These are phyloP conservation scores for Fusarium algeriense DNA, from an alignment of 2,329 filamentous ascomycete species.

Conservation along the genomic window DNA sequence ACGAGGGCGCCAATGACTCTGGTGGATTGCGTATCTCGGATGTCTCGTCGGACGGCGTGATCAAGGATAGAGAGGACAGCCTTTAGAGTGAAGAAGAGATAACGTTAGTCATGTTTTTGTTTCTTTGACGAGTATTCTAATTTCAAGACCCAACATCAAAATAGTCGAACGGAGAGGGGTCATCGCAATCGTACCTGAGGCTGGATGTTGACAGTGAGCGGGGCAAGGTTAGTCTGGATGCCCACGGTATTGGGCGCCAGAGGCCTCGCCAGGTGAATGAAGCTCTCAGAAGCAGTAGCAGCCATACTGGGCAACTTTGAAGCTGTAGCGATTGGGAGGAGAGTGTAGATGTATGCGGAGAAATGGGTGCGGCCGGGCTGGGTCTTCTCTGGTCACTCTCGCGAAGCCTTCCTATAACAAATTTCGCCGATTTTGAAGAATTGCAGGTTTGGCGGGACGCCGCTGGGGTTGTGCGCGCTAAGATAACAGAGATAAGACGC, in stretches of 20 bases:
- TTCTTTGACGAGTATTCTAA: neutral
- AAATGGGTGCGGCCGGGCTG: conserved; percentile 38
- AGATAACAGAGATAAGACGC: conserved; percentile 56
- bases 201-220: conserved; percentile 93
- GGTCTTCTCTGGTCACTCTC: conserved; percentile 40
- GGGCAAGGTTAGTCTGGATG: conserved; percentile 86
- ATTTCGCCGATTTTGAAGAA: conserved; percentile 59
- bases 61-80: conserved; percentile 85
- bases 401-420: conserved; percentile 51
- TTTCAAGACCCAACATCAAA: conserved; percentile 12
- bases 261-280: conserved; percentile 94
- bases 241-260: conserved; percentile 84
- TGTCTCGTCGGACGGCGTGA: conserved; percentile 90
- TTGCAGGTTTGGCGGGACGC: conserved; percentile 56
- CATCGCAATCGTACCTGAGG: conserved; percentile 77
- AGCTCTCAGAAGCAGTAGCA: conserved; percentile 80
- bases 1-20: conserved; percentile 97
- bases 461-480: conserved; percentile 67
- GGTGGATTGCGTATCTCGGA: conserved; percentile 81
- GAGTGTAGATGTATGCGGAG: conserved; percentile 35
- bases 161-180: conserved; percentile 27
- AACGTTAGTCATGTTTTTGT: conserved; percentile 19
- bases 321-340: conserved; percentile 22
- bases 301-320: conserved; percentile 76
- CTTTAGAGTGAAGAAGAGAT: conserved; percentile 52